Conservation (phyloP, 306 rosid genomes). For the Gastrolobium bilobum region DNA sequence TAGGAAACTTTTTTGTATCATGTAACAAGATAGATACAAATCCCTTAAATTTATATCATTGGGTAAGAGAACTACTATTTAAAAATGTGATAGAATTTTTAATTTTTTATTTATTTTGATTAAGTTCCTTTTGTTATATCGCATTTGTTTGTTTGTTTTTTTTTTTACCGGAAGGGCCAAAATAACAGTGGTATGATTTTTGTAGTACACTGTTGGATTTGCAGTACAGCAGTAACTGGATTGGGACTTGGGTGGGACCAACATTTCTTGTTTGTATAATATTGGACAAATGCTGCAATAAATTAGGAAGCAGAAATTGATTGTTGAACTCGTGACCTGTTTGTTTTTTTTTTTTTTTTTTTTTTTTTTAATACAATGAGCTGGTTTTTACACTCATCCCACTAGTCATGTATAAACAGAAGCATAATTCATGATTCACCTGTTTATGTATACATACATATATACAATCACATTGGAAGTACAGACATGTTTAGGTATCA, state of each 20-base stretch:
- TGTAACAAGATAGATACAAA: too few relatives aligned
- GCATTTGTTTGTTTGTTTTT: neutral
- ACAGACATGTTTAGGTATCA: neutral
- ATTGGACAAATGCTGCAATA: constrained; percentile 13
- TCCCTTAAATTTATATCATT: neutral
- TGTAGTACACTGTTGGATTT: neutral
- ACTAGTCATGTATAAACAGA: too few relatives aligned
- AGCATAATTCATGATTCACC: too few relatives aligned
- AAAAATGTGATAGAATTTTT: neutral
- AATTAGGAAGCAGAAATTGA: constrained; percentile 28
- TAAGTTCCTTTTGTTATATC: neutral
- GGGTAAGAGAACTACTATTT: neutral
- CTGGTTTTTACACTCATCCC: too few relatives aligned
- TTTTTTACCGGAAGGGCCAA: neutral
- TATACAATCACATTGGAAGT: neutral
- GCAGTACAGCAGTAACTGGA: neutral
- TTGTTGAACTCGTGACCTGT: neutral
- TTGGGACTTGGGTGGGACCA: constrained; percentile 4
- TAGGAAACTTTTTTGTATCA: too few relatives aligned
- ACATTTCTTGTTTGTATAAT: neutral
- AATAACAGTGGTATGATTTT: neutral
- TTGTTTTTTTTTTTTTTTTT: neutral
- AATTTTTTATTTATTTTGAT: neutral
- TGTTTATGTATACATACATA: too few relatives aligned
- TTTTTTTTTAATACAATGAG: neutral